Base-by-base conservation (phyloP, 768 basidiomycete species). In the Mycena vitilis region DNA sequence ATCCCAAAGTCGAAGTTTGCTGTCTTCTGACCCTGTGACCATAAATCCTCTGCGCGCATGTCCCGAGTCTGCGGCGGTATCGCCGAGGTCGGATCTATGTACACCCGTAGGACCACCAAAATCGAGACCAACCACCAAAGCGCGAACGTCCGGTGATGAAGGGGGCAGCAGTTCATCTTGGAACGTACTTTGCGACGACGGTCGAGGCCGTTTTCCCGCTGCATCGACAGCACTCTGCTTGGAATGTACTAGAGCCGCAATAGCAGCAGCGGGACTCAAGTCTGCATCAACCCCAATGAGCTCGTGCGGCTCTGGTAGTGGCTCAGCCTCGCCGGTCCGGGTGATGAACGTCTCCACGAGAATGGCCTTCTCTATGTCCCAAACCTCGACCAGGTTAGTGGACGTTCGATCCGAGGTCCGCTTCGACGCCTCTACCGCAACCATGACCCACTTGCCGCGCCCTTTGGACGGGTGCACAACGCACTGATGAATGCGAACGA, bases 1-100 rank as follows among this genome's bases (percentile, higher is more conserved):
- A 78, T 99, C 96, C 96, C 95, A 98, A 70, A 95, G 83, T 30
- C 95, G 85, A 47, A 99, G 84, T 72, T 90, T 91, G 56, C 91
- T 86, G 78, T 99, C 98, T 73, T 96, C 94, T 0, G 96, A 97
- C 1, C 95, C 97, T 25, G 88, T 95, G 36, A 98, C 80, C 78
- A 97, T 84, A 77, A 90, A 98, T 0, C 93, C 95, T 40, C 87
- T 82, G 25, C 80, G 80, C 30, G 75, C 70, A 38, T 82, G 80
- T 23, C 84, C 81, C n/a, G 79, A 78, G 22, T 82, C 78, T 15
- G 77, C 74, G 42, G 77, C 78, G 44, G 84, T 69, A 48, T 85
- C 85, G 47, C 80, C 83, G 61, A 85, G 83, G 47, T 88, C 88
- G 1, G 85, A 83, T 61, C 86, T 79, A 69, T 89, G 85, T 47